A percentile compares a stretch with the other conserved stretches of the same genome.
Conservation (phyloP, 2,329 filamentous ascomycete species). For the Penicillium psychrosexuale region DNA sequence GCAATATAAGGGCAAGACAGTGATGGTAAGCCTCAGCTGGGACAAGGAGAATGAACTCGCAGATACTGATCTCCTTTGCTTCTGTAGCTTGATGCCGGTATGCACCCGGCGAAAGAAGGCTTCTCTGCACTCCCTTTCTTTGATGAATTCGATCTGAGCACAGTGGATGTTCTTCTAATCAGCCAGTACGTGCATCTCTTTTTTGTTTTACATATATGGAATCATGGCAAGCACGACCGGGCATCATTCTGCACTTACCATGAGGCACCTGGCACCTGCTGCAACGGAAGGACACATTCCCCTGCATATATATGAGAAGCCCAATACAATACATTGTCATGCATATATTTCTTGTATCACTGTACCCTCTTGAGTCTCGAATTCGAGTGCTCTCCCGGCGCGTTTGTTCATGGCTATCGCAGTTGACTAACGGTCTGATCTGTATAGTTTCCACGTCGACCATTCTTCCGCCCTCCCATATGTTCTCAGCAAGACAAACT, state of each 20-base stretch:
- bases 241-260: neutral
- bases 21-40: constrained; percentile 68
- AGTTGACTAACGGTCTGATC: constrained; percentile 27
- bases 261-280: neutral
- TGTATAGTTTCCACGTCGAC: constrained; percentile 86
- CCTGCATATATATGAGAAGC: constrained; percentile 38
- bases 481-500: constrained; percentile 96
- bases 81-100: constrained; percentile 84
- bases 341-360: constrained; percentile 12
- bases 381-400: neutral
- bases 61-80: constrained; percentile 7
- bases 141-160: constrained; percentile 96
- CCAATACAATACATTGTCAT: constrained; percentile 30
- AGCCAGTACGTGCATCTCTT: constrained; percentile 77
- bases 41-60: neutral
- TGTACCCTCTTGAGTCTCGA: constrained; percentile 2
- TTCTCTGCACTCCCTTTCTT: constrained; percentile 93
- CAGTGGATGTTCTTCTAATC: constrained; percentile 92
- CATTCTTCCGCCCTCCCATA: constrained; percentile 98
- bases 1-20: constrained; percentile 98
- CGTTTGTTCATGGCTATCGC: neutral
- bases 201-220: neutral
- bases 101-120: constrained; percentile 94
- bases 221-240: neutral
- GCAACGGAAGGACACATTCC: neutral